A percentile compares a stretch with the other conserved stretches of the same genome.
phyloP scores from a whole-genome alignment of 768 basidiomycete genomes.

The Tulasnella sp. region DNA sequence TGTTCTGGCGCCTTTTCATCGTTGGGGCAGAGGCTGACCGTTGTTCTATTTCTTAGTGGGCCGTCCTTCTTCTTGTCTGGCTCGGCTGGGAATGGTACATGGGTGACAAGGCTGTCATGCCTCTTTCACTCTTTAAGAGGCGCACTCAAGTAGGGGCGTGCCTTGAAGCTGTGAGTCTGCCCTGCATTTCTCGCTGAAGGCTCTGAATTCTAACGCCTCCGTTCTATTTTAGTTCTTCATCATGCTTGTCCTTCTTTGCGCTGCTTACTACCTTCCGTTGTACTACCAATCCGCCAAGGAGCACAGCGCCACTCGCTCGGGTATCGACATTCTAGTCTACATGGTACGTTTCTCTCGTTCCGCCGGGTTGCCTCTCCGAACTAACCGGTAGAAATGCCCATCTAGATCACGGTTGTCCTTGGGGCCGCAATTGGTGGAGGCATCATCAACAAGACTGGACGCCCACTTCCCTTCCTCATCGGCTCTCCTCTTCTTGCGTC shows the following conservation, averaged over 20 bases:
- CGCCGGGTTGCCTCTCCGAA: too few species aligned
- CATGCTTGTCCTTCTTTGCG: slow-evolving; percentile 30
- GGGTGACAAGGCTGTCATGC: slow-evolving; percentile 40
- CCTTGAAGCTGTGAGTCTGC: slow-evolving; percentile 30
- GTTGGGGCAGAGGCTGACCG: slow-evolving; percentile 27
- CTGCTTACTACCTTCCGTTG: slow-evolving; percentile 37
- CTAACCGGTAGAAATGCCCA: too few species aligned
- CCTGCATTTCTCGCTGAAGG: neutral
- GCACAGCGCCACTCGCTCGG: slow-evolving; percentile 36
- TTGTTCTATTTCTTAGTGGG: slow-evolving; percentile 25
- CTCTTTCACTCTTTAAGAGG: slow-evolving; percentile 35
- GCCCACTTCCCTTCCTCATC: slow-evolving; percentile 36
- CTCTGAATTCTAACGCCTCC: neutral
- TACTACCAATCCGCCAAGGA: slow-evolving; percentile 35
- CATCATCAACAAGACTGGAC: slow-evolving; percentile 33
- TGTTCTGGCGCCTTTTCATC: neutral
- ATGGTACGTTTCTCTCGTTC: slow-evolving; percentile 26
- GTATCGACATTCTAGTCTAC: slow-evolving; percentile 40
- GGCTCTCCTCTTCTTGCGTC: slow-evolving; percentile 34
- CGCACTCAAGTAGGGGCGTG: slow-evolving; percentile 35
- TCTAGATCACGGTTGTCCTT: slow-evolving; percentile 34
- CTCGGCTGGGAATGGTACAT: slow-evolving; percentile 38
- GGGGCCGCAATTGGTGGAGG: slow-evolving; percentile 36
- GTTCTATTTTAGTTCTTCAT: slow-evolving; percentile 27
- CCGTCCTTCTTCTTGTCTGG: slow-evolving; percentile 33